Percentiles rank a stretch among this genome's conserved stretches.
Conservation (phyloP, 306 rosid genomes). For the Hippophae rhamnoides region DNA sequence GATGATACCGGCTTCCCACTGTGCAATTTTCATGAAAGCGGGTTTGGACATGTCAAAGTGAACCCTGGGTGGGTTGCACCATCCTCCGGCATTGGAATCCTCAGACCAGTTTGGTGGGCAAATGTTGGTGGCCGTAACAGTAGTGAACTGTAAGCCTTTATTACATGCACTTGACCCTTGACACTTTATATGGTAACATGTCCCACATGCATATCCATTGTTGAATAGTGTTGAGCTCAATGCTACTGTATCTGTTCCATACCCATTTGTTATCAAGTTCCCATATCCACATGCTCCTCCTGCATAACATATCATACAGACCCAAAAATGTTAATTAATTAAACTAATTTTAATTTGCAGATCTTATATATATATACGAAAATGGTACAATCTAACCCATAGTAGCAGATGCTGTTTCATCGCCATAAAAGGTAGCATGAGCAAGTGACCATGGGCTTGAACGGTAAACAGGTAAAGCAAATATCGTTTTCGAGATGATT, state of each 20-base stretch:
- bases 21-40: conserved; percentile 78
- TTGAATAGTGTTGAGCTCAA: conserved; percentile 72
- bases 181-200: conserved; percentile 70
- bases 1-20: conserved; percentile 66
- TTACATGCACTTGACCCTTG: conserved; percentile 44
- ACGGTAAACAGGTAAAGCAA: conserved; percentile 22
- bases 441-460: conserved; percentile 65
- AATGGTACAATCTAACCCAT: conserved; percentile 38
- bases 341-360: too few species aligned
- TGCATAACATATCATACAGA: conserved; percentile 4
- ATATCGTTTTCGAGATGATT: conserved; percentile 15
- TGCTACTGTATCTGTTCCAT: conserved; percentile 68
- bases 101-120: conserved; percentile 82
- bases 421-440: conserved; percentile 87
- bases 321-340: too few species aligned
- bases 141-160: conserved; percentile 23
- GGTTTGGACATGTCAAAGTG: conserved; percentile 96
- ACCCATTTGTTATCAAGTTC: conserved; percentile 65
- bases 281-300: conserved; percentile 97
- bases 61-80: conserved; percentile 84
- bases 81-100: conserved; percentile 64
- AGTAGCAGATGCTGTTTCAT: conserved; percentile 69
- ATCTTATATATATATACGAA: too few species aligned
- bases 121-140: conserved; percentile 77
- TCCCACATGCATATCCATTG: conserved; percentile 75